Evolutionary conservation across 352 stramenopile species (phyloP).

Genomic region (Stephanocyclus meneghinianus): DNA sequence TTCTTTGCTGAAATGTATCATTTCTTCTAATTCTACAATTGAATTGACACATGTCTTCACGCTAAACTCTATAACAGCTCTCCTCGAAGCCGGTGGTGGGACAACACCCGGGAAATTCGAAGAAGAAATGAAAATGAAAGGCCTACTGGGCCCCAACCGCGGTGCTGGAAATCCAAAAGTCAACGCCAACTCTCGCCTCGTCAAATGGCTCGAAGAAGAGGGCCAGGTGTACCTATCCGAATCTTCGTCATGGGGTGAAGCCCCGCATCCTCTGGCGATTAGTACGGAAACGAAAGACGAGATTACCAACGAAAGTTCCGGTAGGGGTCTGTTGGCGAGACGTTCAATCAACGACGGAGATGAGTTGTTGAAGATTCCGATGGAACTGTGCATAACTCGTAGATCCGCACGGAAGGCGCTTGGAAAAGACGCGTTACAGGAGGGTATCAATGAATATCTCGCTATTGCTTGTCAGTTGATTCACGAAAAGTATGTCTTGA

Average conservation of each 20-base stretch:
- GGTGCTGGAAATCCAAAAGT: conserved; percentile 65
- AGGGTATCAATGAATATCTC: conserved; percentile 86
- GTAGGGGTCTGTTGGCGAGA: conserved; percentile 76
- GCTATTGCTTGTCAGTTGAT: conserved; percentile 86
- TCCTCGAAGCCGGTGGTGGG: conserved; percentile 70
- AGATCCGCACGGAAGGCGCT: conserved; percentile 68
- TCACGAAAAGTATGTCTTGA: conserved; percentile 78
- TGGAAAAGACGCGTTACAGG: conserved; percentile 67
- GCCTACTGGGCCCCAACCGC: conserved; percentile 55
- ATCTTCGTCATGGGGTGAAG: conserved; percentile 75
- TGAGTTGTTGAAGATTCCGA: conserved; percentile 76
- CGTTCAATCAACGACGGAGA: conserved; percentile 79
- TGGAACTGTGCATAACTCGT: conserved; percentile 81
- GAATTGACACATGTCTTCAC: not conserved
- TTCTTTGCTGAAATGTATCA: not conserved
- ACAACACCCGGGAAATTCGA: conserved; percentile 72
- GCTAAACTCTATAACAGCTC: conserved; percentile 10
- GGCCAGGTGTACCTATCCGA: conserved; percentile 79
- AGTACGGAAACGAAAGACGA: conserved; percentile 82
- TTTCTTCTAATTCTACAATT: not conserved
- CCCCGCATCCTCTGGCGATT: conserved; percentile 83
- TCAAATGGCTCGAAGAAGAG: conserved; percentile 75
- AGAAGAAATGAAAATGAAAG: conserved; percentile 81
- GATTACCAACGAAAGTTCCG: conserved; percentile 82
- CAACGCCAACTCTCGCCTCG: conserved; percentile 69